Base-by-base conservation (phyloP, 345 rosid genomes). In the Brassica incana region DNA sequence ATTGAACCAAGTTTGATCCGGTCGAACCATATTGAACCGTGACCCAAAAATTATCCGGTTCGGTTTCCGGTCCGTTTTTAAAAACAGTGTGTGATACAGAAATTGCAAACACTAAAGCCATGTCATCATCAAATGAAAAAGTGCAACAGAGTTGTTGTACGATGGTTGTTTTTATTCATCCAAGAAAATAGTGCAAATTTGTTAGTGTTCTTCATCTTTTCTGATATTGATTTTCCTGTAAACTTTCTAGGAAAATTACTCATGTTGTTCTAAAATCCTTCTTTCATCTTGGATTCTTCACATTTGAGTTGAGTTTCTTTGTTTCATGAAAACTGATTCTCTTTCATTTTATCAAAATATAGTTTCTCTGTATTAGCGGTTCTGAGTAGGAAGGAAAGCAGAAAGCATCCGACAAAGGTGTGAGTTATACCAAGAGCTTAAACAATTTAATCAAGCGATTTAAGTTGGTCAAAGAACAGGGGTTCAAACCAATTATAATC, bases 351-450 rank as follows among this genome's bases (percentile, higher is more conserved):
- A 10, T 43, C 12, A 8, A 9, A 43, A 43, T 9, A 43, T 43
- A 43, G 48, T 43, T 43, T 43, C 48, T 43, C 48, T 9, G 14
- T 45, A 12, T 45, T 2, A 43, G 52, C 11, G 52, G 52, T 45
- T 45, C 52, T 43, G 50, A 43, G 50, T 35, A 35, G 1, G 14
- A 43, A 35, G 72, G 8, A 33, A 71, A 62, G 14, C 32, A 74
- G 68, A 82, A 81, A 81, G 14, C 78, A 78, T 29, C 0, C 65
- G 35, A 36, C 65, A 25, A 52, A 27, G 30, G 30, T 27, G 30
- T 68, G 73, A 48, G 16, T 18, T 48, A 14, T 14, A 48, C 16
- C 1, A 48, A 43, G 3, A 40, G 48, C 67, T 77, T 64, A 64
- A 64, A 25, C 70, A 66, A 15, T 36, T 27, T 5, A 61, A 61